These are phyloP conservation scores for Penicillium flavigenum DNA, from an alignment of 495 filamentous ascomycete species.

Conservation along the genomic window DNA sequence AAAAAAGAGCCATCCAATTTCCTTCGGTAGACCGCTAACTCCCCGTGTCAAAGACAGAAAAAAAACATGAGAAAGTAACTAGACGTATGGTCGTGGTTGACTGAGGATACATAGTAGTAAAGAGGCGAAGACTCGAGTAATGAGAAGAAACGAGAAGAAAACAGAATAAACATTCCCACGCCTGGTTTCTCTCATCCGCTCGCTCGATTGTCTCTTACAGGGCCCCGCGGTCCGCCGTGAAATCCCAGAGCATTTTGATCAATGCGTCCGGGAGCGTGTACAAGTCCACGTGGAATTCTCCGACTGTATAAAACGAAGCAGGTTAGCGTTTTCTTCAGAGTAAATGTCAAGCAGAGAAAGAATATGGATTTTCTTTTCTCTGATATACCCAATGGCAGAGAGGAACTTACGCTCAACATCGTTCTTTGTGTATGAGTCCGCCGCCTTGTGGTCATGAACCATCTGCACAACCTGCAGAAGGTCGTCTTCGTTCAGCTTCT, in stretches of 20 bases:
- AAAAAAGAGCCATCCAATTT: constrained; percentile 21
- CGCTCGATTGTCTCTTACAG: constrained; percentile 24
- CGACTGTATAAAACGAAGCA: constrained; percentile 47
- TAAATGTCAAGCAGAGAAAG: neutral
- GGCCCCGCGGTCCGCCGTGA: constrained; percentile 52
- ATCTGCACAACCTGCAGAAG: constrained; percentile 93
- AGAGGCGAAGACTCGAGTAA: neutral
- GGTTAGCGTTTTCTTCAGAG: constrained; percentile 1
- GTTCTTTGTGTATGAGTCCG: constrained; percentile 93
- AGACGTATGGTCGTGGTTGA: neutral
- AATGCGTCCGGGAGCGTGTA: constrained; percentile 84
- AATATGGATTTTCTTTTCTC: neutral
- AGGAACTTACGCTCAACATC: constrained; percentile 82
- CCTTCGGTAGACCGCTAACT: constrained; percentile 26
- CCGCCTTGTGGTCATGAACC: constrained; percentile 93
- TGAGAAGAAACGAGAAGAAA: constrained; percentile 1
- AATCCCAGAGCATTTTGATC: constrained; percentile 92
- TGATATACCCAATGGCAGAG: neutral
- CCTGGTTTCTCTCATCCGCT: neutral
- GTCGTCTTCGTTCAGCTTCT: constrained; percentile 81
- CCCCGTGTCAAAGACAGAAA: constrained; percentile 17
- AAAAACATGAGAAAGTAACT: constrained; percentile 11
- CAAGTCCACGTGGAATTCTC: constrained; percentile 97
- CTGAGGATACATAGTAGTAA: constrained; percentile 8
- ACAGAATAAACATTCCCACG: neutral